Conservation (phyloP, 352 stramenopile genomes). For the Globisporangium paddicum region DNA sequence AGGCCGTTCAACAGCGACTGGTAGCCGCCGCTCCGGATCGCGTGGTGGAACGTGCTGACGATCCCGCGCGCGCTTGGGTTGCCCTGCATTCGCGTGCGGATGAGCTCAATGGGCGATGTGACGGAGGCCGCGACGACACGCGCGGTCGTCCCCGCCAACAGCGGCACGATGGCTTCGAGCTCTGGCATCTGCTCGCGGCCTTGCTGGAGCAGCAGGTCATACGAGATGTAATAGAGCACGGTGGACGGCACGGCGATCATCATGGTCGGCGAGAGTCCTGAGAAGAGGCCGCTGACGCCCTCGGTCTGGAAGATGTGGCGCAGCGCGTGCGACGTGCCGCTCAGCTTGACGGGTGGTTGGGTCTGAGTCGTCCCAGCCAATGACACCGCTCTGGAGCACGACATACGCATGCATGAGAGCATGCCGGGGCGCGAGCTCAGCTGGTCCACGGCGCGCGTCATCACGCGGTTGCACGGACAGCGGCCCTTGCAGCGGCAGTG, state of each 20-base stretch:
- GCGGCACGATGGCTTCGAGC: slow-evolving; percentile 37
- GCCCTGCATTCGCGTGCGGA: slow-evolving; percentile 85
- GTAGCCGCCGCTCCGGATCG: slow-evolving; percentile 68
- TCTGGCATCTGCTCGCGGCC: slow-evolving; percentile 30
- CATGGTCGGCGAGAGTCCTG: slow-evolving; percentile 88
- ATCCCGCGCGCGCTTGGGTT: slow-evolving; percentile 26
- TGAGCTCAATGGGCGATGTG: slow-evolving; percentile 86
- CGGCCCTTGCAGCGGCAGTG: slow-evolving; percentile 45
- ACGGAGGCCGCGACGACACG: slow-evolving; percentile 69
- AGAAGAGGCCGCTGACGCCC: slow-evolving; percentile 76
- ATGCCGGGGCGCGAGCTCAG: slow-evolving; percentile 19
- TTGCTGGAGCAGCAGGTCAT: slow-evolving; percentile 82
- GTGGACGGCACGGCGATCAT: slow-evolving; percentile 93
- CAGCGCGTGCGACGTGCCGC: slow-evolving; percentile 59
- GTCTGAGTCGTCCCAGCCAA: slow-evolving; percentile 7
- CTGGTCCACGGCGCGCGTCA: slow-evolving; percentile 47
- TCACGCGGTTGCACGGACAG: slow-evolving; percentile 46
- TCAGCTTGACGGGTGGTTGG: slow-evolving; percentile 20
- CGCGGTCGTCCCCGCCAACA: slow-evolving; percentile 63
- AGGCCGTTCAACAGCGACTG: slow-evolving; percentile 84
- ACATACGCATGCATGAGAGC: slow-evolving; percentile 41
- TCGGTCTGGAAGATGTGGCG: slow-evolving; percentile 80
- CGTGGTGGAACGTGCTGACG: slow-evolving; percentile 38
- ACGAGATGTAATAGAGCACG: slow-evolving; percentile 94
- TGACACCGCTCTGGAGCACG: slow-evolving; percentile 15